Conservation (phyloP, 2,329 filamentous ascomycete genomes). For the Ophiocordyceps unilateralis region DNA sequence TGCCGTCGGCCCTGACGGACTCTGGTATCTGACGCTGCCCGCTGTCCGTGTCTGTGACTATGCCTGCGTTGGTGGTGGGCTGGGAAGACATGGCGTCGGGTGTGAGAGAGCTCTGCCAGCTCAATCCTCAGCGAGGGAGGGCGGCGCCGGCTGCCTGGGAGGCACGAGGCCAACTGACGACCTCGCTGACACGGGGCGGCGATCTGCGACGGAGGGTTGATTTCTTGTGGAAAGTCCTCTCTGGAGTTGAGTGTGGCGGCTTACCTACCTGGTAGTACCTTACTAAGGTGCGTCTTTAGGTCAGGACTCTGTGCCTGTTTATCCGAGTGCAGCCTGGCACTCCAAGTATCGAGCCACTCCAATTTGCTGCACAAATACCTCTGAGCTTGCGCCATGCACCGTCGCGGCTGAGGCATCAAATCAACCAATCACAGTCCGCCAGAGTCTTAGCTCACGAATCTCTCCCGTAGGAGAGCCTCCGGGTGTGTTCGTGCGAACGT, state of each 20-base stretch:
- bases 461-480: background rate
- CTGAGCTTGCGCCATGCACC: background rate
- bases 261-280: too few species aligned
- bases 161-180: background rate
- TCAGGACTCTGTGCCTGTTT: background rate
- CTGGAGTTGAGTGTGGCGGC: too few species aligned
- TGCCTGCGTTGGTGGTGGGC: conserved; percentile 46
- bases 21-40: conserved; percentile 83
- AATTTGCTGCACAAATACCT: background rate
- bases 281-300: too few species aligned
- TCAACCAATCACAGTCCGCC: background rate
- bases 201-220: background rate
- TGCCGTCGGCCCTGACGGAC: conserved; percentile 73
- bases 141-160: background rate
- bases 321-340: too few species aligned
- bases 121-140: background rate
- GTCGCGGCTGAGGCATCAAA: background rate
- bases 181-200: background rate
- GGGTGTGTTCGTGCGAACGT: conserved; percentile 6
- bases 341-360: background rate
- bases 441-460: background rate
- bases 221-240: background rate
- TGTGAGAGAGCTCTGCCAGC: background rate
- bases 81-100: conserved; percentile 25
- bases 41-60: conserved; percentile 55